Percentiles rank a stretch among this genome's conserved stretches.
Conservation (phyloP, 2,329 filamentous ascomycete genomes). For the Madurella fahalii region DNA sequence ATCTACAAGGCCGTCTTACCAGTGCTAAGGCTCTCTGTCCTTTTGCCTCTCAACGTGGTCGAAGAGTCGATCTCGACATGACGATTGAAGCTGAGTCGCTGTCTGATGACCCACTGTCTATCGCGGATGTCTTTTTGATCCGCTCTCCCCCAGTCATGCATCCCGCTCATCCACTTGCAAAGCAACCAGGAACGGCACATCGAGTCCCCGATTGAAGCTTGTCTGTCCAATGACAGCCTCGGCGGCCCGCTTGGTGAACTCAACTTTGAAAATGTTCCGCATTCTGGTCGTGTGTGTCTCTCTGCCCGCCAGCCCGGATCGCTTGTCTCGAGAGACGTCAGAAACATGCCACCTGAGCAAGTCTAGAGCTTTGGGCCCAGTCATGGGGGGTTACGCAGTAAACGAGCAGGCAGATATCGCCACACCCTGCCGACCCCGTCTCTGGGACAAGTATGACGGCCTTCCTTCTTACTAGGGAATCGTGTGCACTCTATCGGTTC, state of each 20-base stretch:
- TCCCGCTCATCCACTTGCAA: slow-evolving; percentile 5
- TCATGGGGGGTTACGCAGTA: neutral
- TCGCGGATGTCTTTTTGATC: neutral
- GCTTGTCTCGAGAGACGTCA: slow-evolving; percentile 2
- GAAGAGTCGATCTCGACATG: no score
- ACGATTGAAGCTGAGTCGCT: no score
- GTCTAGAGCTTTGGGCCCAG: no score
- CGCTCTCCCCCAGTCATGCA: neutral
- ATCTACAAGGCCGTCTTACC: neutral
- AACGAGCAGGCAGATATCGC: neutral
- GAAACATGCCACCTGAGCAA: slow-evolving; percentile 8
- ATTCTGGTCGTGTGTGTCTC: neutral
- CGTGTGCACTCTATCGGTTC: slow-evolving; percentile 2
- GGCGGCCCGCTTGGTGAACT: neutral
- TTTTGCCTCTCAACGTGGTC: no score
- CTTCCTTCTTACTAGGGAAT: neutral
- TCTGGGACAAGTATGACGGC: neutral
- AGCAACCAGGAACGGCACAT: slow-evolving; percentile 5
- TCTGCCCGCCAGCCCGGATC: slow-evolving; percentile 9
- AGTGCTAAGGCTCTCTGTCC: no score
- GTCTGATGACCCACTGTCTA: no score
- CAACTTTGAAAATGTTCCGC: neutral
- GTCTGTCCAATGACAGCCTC: slow-evolving; percentile 3
- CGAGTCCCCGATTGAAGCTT: slow-evolving; percentile 1
- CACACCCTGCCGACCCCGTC: slow-evolving; percentile 1